A percentile compares a stretch with the other conserved stretches of the same genome.
Evolutionary conservation across 2,329 filamentous ascomycete species (phyloP).

Genomic region (Fusarium praegraminearum): DNA sequence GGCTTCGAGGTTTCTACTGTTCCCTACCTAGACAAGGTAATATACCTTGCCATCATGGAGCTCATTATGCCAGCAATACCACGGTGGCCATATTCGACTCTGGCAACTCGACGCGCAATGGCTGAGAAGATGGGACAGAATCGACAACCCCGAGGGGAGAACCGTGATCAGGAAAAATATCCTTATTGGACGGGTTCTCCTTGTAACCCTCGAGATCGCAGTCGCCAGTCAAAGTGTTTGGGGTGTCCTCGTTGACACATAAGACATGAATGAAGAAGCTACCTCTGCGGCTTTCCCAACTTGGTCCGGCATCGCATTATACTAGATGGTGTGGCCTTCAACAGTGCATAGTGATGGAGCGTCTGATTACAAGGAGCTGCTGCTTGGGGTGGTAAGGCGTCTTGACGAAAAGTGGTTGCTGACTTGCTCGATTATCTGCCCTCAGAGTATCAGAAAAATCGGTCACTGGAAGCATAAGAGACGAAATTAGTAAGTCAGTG

Average conservation of each 20-base stretch:
- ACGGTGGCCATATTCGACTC: too few species aligned
- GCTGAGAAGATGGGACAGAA: too few species aligned
- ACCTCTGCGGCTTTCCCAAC: slow-evolving; percentile 30
- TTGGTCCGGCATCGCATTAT: slow-evolving; percentile 29
- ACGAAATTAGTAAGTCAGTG: too few species aligned
- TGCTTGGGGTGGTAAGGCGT: slow-evolving; percentile 33
- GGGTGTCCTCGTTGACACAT: slow-evolving; percentile 34
- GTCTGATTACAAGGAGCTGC: slow-evolving; percentile 32
- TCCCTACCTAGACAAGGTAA: neutral
- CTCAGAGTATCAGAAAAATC: too few species aligned
- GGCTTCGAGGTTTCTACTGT: neutral
- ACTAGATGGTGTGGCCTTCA: slow-evolving; percentile 37
- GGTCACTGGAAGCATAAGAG: too few species aligned
- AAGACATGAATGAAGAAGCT: slow-evolving; percentile 40
- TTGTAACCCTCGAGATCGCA: slow-evolving; percentile 35
- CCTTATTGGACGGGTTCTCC: slow-evolving; percentile 33
- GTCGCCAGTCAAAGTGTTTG: slow-evolving; percentile 27
- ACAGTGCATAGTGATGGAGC: slow-evolving; percentile 41
- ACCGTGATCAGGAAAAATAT: slow-evolving; percentile 36
- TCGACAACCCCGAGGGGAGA: slow-evolving; percentile 36
- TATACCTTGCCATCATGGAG: neutral
- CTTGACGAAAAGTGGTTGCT: neutral
- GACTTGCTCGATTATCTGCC: neutral
- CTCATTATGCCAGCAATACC: neutral
- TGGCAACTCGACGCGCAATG: too few species aligned